Evolutionary conservation across 2,329 filamentous ascomycete species (phyloP), one percentile per base, ranked within the genome.

Genomic region (Aspergillus udagawae): DNA sequence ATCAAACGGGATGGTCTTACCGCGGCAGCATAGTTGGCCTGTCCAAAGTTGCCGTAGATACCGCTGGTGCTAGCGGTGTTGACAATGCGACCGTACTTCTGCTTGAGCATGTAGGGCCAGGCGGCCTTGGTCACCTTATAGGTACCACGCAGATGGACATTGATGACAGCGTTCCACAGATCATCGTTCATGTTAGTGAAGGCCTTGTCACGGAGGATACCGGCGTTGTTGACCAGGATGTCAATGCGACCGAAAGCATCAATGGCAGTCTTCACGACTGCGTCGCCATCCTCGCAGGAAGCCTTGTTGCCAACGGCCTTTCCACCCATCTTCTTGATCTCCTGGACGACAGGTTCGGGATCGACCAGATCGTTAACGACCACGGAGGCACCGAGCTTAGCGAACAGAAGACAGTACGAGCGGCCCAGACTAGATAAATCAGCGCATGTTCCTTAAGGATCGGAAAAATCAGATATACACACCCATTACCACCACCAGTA

Each of bases 21-120:
- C 57, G 90, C 90, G 58, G 93, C 91, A 61, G 94, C 85, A 76
- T 99, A 99, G 83, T 99, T 99, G 70, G 93, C 91, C 79, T 99
- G 94, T 62, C 94, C 94, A 74, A 99, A 99, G 84, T 97, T 99
- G 67, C 94, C 94, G 74, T 99, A 99, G 76, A 99, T 96, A 77
- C 94, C 94, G 67, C 90, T 95, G 51, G 94, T 97, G 38, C 91
- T 96, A 44, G 94, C 94, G 50, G 94, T 99, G 83, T 99, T 99
- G 71, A 99, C 83, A 60, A 99, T 86, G 69, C 94, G 91, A 65
- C 94, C 94, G 70, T 97, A 99, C 83, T 97, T 97, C 77, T 99
- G 94, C 84, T 97, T 96, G 53, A 97, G 83, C 82, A 99, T 90
- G 77, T 95, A 90, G 52, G 94, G 94, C 92, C 93, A 99, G 21